Base-by-base conservation (phyloP, 2,329 filamentous ascomycete genomes). In the Penicillium sp. region DNA sequence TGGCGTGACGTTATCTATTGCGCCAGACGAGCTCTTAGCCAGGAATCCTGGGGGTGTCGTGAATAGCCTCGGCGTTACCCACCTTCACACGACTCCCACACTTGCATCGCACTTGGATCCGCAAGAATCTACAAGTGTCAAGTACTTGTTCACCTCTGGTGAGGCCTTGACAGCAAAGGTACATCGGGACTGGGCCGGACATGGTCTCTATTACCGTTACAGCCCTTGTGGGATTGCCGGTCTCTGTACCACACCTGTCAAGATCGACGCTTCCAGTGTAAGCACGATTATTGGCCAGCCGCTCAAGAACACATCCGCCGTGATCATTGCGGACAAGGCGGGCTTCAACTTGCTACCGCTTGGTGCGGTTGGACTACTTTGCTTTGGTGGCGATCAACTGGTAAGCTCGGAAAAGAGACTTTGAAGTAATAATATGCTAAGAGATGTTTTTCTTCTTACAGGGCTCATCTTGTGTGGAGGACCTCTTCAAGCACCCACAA, bases 381-480 rank as follows among this genome's bases (percentile, higher is more conserved):
- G 90, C 69, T 95, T 96, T 72, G 92, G 91, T 14, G 93, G 92
- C 11, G 85, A 90, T 50, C 92, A 96, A 75, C 86, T 96, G 5
- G 87, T 86, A 65, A 62, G 73, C 63, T 16, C 13, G 19, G 6
- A 11, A 13, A 31, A 36, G n/a, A 9, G 18, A 6, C 10, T 24
- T 33, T 37, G 5, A 3, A 43, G 14, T 6, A 2, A 19, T 49
- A 2, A 16, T 43, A 24, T 18, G 14, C 43, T 46, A 11, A 46
- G 1, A 46, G 16, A 16, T 11, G 13, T 11, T 46, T n/a, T 40
- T 40, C 6, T 31, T 11, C 9, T 31, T 13, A 46, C 3, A 61
- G 61, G 60, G 50, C 47, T n/a, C 2, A 19, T 43, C 90, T 41
- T 91, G 89, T 0, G 73, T 78, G 0, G 76, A 81, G 13, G 91